Percentiles rank a stretch among this genome's conserved stretches.
Conservation (phyloP, 441 rosid species). For the Brassica balearica region DNA sequence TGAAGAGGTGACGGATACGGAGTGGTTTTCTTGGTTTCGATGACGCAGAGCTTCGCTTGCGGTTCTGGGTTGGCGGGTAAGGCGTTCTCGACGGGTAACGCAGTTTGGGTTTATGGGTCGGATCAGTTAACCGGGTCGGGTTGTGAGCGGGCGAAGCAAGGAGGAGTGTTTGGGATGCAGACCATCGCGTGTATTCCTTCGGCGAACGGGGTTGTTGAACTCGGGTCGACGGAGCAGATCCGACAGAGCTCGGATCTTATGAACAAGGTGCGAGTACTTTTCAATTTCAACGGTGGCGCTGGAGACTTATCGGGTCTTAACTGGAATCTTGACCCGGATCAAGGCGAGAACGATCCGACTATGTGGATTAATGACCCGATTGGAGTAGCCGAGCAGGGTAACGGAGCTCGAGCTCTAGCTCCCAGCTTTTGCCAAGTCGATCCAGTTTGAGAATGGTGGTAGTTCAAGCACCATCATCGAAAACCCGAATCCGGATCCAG, state of each 20-base stretch:
- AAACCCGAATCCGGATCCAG: slow-evolving; percentile 33
- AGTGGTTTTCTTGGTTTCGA: slow-evolving; percentile 95
- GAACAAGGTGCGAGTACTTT: slow-evolving; percentile 73
- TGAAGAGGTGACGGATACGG: slow-evolving; percentile 94
- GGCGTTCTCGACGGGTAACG: slow-evolving; percentile 57
- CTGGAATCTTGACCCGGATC: slow-evolving; percentile 65
- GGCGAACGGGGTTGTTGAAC: slow-evolving; percentile 84
- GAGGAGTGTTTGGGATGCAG: slow-evolving; percentile 77
- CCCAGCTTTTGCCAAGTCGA: slow-evolving; percentile 50
- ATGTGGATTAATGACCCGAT: slow-evolving; percentile 80
- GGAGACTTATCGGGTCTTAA: slow-evolving; percentile 46
- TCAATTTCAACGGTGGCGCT: slow-evolving; percentile 56
- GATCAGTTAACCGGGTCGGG: slow-evolving; percentile 61
- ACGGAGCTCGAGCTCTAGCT: slow-evolving; percentile 40
- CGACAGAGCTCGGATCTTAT: slow-evolving; percentile 79
- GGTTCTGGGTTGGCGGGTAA: slow-evolving; percentile 79
- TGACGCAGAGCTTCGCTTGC: slow-evolving; percentile 84
- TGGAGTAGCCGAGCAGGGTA: slow-evolving; percentile 48
- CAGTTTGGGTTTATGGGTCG: slow-evolving; percentile 76
- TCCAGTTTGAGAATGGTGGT: slow-evolving; percentile 64
- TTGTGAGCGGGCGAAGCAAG: slow-evolving; percentile 88
- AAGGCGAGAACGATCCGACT: slow-evolving; percentile 87
- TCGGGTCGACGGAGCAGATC: slow-evolving; percentile 84
- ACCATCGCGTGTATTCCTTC: slow-evolving; percentile 88
- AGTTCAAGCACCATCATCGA: slow-evolving; percentile 52